phyloP scores from a whole-genome alignment of 768 basidiomycete genomes.

The Tricholomella constricta region DNA sequence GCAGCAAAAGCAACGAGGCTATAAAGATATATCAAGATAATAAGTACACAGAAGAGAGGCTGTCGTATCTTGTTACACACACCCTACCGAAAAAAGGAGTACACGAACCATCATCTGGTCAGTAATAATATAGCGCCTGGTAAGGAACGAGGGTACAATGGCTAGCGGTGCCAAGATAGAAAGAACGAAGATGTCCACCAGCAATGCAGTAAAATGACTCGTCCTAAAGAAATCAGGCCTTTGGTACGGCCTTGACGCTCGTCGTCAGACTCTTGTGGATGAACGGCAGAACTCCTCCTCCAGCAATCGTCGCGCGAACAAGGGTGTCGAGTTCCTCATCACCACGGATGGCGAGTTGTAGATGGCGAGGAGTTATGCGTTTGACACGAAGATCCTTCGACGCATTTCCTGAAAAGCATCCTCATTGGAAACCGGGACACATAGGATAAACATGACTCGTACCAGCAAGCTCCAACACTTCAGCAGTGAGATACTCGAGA shows the following conservation, averaged over 20 bases:
- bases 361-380: conserved; percentile 93
- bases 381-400: conserved; percentile 97
- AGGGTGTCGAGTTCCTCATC: conserved; percentile 97
- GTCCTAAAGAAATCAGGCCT: conserved; percentile 24
- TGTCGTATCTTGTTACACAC: conserved; percentile 16
- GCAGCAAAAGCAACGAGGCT: conserved; percentile 3
- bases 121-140: conserved; percentile 10
- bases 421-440: background rate
- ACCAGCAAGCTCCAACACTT: conserved; percentile 96
- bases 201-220: background rate
- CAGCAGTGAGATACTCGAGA: conserved; percentile 94
- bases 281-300: conserved; percentile 85
- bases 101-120: conserved; percentile 9
- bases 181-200: background rate
- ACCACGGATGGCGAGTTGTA: conserved; percentile 94
- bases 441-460: background rate
- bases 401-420: conserved; percentile 70
- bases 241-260: conserved; percentile 45
- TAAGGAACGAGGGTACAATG: conserved; percentile 5
- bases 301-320: conserved; percentile 92
- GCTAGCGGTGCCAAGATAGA: background rate
- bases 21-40: conserved; percentile 20
- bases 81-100: conserved; percentile 9
- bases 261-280: conserved; percentile 83
- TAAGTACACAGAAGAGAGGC: conserved; percentile 14